These are phyloP conservation scores for Xylaria scruposa DNA, from an alignment of 495 filamentous ascomycete genomes.

Conservation along the genomic window DNA sequence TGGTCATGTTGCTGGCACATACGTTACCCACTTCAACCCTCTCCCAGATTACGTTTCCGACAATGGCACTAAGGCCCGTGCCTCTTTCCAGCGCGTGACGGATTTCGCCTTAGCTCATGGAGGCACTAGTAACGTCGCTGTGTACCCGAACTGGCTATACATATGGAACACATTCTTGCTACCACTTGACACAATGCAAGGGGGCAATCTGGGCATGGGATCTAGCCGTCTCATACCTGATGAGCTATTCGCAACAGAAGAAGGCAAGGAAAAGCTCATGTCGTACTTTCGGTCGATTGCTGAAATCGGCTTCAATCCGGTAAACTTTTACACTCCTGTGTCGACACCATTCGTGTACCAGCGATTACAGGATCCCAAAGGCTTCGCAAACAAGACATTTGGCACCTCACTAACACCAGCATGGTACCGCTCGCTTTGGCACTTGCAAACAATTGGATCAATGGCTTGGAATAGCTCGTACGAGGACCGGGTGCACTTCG, in stretches of 20 bases:
- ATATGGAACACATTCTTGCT: slow-evolving; percentile 24
- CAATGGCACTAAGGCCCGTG: slow-evolving; percentile 32
- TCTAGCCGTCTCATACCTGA: slow-evolving; percentile 45
- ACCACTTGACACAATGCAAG: slow-evolving; percentile 21
- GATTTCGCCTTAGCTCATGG: slow-evolving; percentile 24
- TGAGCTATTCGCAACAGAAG: slow-evolving; percentile 32
- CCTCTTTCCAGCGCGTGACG: slow-evolving; percentile 20
- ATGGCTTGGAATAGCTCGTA: slow-evolving; percentile 50
- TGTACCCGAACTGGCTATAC: slow-evolving; percentile 20
- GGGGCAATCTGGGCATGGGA: slow-evolving; percentile 8
- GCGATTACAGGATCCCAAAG: slow-evolving; percentile 18
- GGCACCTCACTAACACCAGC: slow-evolving; percentile 22
- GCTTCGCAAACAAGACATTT: slow-evolving; percentile 23
- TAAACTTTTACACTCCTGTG: slow-evolving; percentile 34
- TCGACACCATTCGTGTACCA: slow-evolving; percentile 32
- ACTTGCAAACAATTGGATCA: slow-evolving; percentile 42
- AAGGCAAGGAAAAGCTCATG: slow-evolving; percentile 34
- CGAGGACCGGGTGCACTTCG: slow-evolving; percentile 40
- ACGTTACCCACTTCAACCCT: slow-evolving; percentile 49
- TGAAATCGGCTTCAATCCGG: slow-evolving; percentile 33
- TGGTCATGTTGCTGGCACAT: slow-evolving; percentile 49
- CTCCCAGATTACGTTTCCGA: slow-evolving; percentile 38
- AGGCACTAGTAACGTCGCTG: slow-evolving; percentile 26
- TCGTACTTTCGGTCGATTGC: slow-evolving; percentile 29
- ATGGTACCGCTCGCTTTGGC: slow-evolving; percentile 41